These are phyloP conservation scores for Backusella australiensis DNA, from an alignment of 192 early-diverging fungal genomes.

Conservation along the genomic window DNA sequence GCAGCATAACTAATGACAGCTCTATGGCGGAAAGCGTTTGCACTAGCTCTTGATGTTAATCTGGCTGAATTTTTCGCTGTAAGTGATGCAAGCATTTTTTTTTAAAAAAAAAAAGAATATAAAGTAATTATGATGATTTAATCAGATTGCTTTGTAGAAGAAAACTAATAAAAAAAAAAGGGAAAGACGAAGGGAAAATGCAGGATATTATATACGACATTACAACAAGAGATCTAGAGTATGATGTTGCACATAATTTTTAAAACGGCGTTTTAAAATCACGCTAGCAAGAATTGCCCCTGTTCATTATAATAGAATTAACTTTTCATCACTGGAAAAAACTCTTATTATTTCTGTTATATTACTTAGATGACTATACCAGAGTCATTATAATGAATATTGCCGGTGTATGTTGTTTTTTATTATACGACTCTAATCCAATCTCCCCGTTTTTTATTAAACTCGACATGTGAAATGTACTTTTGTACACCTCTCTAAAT, in stretches of 20 bases:
- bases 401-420: background rate
- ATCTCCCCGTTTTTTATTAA: background rate
- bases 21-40: background rate
- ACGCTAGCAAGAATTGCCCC: background rate
- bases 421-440: background rate
- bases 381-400: background rate
- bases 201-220: constrained; percentile 1
- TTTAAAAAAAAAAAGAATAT: background rate
- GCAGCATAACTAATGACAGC: background rate
- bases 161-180: background rate
- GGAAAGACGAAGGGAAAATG: background rate
- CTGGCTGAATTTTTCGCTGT: constrained; percentile 3
- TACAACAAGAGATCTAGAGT: constrained; percentile 11
- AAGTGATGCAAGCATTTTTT: constrained; percentile 19
- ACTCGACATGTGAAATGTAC: constrained; percentile 4
- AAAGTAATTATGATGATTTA: background rate
- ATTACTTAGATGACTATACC: background rate
- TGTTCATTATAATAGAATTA: background rate
- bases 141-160: background rate
- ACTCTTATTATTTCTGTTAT: background rate
- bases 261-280: background rate
- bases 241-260: background rate
- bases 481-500: constrained; percentile 1
- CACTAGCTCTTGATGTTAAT: background rate
- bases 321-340: background rate